phyloP scores from a whole-genome alignment of 305 asterid species.

The Fraxinus sp. region DNA sequence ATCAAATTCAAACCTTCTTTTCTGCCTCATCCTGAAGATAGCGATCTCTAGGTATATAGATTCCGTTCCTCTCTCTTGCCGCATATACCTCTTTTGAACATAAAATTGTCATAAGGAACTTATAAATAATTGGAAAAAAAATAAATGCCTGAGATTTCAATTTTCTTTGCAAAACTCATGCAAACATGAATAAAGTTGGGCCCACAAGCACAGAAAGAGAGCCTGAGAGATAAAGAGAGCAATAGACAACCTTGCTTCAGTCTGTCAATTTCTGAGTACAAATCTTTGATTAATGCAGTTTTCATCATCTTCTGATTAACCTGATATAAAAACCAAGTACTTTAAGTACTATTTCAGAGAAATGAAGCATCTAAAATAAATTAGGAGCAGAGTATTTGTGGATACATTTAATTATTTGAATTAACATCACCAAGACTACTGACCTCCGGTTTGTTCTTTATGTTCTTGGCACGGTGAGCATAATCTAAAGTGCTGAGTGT shows the following conservation, averaged over 20 bases:
- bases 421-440: slow-evolving; percentile 23
- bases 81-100: slow-evolving; percentile 84
- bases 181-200: slow-evolving; percentile 3
- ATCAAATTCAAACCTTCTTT: slow-evolving; percentile 61
- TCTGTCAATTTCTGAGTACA: slow-evolving; percentile 88
- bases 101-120: slow-evolving; percentile 14
- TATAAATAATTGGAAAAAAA: not conserved
- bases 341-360: slow-evolving; percentile 1
- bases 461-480: slow-evolving; percentile 97
- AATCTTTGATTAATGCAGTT: slow-evolving; percentile 89
- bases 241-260: slow-evolving; percentile 81
- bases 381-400: not conserved
- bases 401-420: not conserved
- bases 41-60: slow-evolving; percentile 94
- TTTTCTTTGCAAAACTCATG: slow-evolving; percentile 5
- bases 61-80: slow-evolving; percentile 97
- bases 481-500: slow-evolving; percentile 97
- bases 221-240: slow-evolving; percentile 13
- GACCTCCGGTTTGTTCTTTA: slow-evolving; percentile 98
- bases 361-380: slow-evolving; percentile 9
- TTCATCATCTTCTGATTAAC: slow-evolving; percentile 99
- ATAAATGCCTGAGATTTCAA: not conserved
- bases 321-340: slow-evolving; percentile 43
- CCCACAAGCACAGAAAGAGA: not conserved
- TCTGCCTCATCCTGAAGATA: slow-evolving; percentile 96